These are phyloP conservation scores for Pulveroboletus sp. DNA, from an alignment of 768 basidiomycete genomes.

Conservation along the genomic window DNA sequence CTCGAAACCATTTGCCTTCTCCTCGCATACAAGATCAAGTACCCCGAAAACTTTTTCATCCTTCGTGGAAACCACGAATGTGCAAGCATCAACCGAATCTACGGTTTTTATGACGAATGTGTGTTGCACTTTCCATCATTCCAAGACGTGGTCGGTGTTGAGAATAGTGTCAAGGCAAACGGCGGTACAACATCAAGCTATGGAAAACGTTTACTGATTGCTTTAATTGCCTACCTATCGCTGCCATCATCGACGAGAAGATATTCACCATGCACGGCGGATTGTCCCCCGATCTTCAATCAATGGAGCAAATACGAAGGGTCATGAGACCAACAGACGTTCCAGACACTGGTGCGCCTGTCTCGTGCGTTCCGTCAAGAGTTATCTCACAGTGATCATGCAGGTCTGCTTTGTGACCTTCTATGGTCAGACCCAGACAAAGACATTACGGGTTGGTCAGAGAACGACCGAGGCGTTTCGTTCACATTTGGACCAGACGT, in stretches of 20 bases:
- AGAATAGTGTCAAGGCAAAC: conserved; percentile 69
- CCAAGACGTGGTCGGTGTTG: conserved; percentile 2
- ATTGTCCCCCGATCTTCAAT: conserved; percentile 93
- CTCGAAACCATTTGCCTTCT: conserved; percentile 99
- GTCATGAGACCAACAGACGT: conserved; percentile 99
- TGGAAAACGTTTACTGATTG: conserved; percentile 99
- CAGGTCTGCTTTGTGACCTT: conserved; percentile 91
- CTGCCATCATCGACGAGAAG: conserved; percentile 99
- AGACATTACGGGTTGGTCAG: conserved; percentile 98
- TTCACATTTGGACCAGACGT: conserved; percentile 99
- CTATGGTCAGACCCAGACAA: conserved; percentile 99
- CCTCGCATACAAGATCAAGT: conserved; percentile 99
- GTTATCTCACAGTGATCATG: conserved; percentile 6
- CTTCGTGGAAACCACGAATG: conserved; percentile 98
- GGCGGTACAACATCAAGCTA: conserved; percentile 99
- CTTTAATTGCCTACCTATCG: conserved; percentile 99
- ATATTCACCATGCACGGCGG: conserved; percentile 99
- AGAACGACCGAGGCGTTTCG: conserved; percentile 97
- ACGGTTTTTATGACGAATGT: conserved; percentile 99
- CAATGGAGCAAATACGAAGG: conserved; percentile 99
- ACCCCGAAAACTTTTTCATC: conserved; percentile 99
- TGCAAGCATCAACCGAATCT: conserved; percentile 98
- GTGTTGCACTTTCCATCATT: conserved; percentile 32
- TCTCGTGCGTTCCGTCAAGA: neutral
- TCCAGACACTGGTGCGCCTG: conserved; percentile 82